Percentiles rank a stretch among this genome's conserved stretches.
Evolutionary conservation across 306 rosid genomes (phyloP).

Genomic region (Acmispon strigosus): DNA sequence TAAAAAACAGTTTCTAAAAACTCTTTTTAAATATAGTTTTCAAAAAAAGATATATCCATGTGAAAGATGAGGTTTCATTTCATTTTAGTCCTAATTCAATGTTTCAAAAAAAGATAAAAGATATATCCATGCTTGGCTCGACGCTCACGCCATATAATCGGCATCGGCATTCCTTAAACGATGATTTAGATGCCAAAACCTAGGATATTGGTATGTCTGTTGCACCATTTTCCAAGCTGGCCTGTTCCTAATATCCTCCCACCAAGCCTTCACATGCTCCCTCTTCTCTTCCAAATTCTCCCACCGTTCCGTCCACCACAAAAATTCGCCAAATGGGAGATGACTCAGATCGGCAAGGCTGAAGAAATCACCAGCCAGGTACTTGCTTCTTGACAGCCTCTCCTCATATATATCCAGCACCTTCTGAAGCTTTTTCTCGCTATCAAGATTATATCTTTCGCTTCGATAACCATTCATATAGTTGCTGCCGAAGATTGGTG

Average conservation of each 20-base stretch:
- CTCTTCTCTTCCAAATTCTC: constrained; percentile 37
- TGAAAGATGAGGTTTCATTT: too few relatives aligned
- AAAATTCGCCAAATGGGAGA: constrained; percentile 31
- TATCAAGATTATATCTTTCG: not conserved
- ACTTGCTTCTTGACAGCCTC: constrained; percentile 17
- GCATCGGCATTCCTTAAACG: too few relatives aligned
- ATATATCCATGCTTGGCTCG: too few relatives aligned
- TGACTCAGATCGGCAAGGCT: constrained; percentile 40
- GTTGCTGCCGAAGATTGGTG: not conserved
- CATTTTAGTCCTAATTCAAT: too few relatives aligned
- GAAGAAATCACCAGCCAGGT: constrained; percentile 31
- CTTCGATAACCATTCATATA: too few relatives aligned
- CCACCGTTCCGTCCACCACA: too few relatives aligned
- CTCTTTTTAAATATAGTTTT: too few relatives aligned
- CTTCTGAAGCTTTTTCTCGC: constrained; percentile 15
- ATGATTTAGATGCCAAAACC: too few relatives aligned
- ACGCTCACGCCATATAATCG: too few relatives aligned
- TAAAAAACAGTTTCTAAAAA: too few relatives aligned
- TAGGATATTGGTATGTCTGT: constrained; percentile 20
- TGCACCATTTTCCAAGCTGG: constrained; percentile 55
- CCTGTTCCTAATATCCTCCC: constrained; percentile 53
- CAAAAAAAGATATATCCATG: too few relatives aligned
- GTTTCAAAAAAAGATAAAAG: too few relatives aligned
- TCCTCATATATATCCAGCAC: constrained; percentile 26
- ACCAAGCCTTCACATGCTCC: constrained; percentile 54